Percentiles rank a stretch among this genome's conserved stretches.
Conservation (phyloP, 2,329 filamentous ascomycete genomes). For the Pseudogymnoascus sp. region DNA sequence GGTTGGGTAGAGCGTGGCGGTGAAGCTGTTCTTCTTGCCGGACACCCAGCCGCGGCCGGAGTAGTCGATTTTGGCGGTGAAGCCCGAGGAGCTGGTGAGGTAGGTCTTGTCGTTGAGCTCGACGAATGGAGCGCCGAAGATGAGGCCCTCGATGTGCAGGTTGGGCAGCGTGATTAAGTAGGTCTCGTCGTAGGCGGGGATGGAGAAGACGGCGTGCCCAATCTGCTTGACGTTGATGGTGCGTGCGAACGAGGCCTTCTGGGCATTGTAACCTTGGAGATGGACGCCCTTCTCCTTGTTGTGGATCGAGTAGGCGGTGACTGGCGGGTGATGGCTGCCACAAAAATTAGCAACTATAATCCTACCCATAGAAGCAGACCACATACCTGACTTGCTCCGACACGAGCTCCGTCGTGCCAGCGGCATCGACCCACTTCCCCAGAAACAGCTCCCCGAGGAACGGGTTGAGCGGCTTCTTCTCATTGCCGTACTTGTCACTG, state of each 20-base stretch:
- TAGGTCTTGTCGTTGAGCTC: conserved; percentile 80
- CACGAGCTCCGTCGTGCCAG: conserved; percentile 75
- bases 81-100: conserved; percentile 81
- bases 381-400: conserved; percentile 82
- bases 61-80: conserved; percentile 85
- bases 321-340: conserved; percentile 76
- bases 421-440: conserved; percentile 77
- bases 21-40: conserved; percentile 90
- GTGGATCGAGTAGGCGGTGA: conserved; percentile 87
- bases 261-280: conserved; percentile 85
- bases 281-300: conserved; percentile 76
- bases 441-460: conserved; percentile 93
- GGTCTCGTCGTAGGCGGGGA: conserved; percentile 50
- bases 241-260: conserved; percentile 88
- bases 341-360: not conserved
- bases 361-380: not conserved
- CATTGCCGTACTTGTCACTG: conserved; percentile 75
- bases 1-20: conserved; percentile 63
- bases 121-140: conserved; percentile 79
- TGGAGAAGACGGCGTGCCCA: conserved; percentile 74
- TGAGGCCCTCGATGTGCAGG: conserved; percentile 88
- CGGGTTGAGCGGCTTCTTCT: conserved; percentile 97
- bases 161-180: conserved; percentile 88
- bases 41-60: conserved; percentile 89
- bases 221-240: conserved; percentile 95